Evolutionary conservation across 805 yeast species (phyloP), one percentile per base, ranked within the genome.

Genomic region (Middelhovenomyces tepae): DNA sequence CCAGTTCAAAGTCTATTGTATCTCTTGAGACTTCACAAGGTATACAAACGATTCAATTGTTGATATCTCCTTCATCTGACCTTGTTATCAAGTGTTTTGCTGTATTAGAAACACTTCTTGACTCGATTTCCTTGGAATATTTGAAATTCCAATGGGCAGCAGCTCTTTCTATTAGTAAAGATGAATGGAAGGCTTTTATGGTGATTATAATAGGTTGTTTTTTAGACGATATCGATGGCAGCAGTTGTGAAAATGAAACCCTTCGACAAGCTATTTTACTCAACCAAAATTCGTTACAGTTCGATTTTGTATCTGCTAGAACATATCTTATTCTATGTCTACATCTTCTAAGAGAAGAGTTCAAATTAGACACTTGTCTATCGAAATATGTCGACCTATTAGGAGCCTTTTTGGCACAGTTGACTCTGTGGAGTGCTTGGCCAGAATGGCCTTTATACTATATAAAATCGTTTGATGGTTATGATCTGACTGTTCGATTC

Each of bases 331-430:
- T 76, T 0, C 55, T 81, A 16, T 72, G 86, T 0, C 56, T 89
- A 29, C 96, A 87, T 57, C 48, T 86, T 23, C 57, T 84, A 2
- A 60, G 86, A 34, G 96, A 89, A 52, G 96, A 89, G 39, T 53
- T 68, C 28, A 66, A 69, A 32, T 59, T 89, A 19, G 75, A 80
- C 45, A 56, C 71, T 1, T 55, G 73, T 16, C 60, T 66, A 4
- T 35, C 48, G 3, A 35, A 45, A 0, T 51, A 59, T 6, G 56
- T 65, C 8, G 44, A 58, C 3, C 55, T 56, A 20, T 45, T 87
- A 18, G 74, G 79, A n/a, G n/a, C n/a, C n/a, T n/a, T n/a, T n/a
- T n/a, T n/a, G n/a, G n/a, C n/a, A n/a, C n/a, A n/a, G n/a, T n/a
- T n/a, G n/a, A n/a, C n/a, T n/a, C n/a, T n/a, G n/a, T n/a, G n/a